Base-by-base conservation (phyloP, 306 rosid genomes). In the Vicia villosa region DNA sequence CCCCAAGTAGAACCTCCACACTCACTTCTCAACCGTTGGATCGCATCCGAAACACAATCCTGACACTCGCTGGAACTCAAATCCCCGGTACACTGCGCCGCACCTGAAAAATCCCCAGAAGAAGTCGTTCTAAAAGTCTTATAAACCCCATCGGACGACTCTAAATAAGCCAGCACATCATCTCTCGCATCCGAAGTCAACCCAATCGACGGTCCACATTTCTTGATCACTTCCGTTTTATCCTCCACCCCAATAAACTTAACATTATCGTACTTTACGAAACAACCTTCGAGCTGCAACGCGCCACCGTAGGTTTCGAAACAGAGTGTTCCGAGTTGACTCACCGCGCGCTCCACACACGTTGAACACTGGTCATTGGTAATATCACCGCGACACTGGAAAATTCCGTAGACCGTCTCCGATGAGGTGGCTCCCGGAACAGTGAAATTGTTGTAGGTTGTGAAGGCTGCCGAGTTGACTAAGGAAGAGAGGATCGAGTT, bases 301-400 rank as follows among this genome's bases (percentile, higher is more conserved):
- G 87, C 95, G 71, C 91, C 99, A 16, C 97, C 99, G 76, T 74
- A 66, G 1, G 96, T 54, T 80, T 34, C 69, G 5, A 17, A 45
- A 77, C 99, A 95, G 40, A 89, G 65, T 0, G 86, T 79, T 11
- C 93, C 91, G 34, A 95, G 83, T 10, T 83, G 96, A 15, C 70
- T 80, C 14, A 89, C 90, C 0, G 93, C 86, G 10, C 78, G 84
- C 0, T 78, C 5, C 3, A 95, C 86, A 70, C 99, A 95, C 19
- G 52, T 69, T 0, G 81, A 63, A 85, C 99, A 95, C 69, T 84
- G 91, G 64, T n/a, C 66, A 59, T 32, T 12, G 76, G 7, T 8
- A 45, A 95, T 82, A 81, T 95, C 91, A 0, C 96, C 97, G 3
- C 92, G 97, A 82, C 99, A 95, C 81, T 95, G 99, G 81, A 72